A percentile compares a stretch with the other conserved stretches of the same genome.
These are phyloP conservation scores for Alternaria sp. DNA, from an alignment of 2,329 filamentous ascomycete genomes.

Conservation along the genomic window DNA sequence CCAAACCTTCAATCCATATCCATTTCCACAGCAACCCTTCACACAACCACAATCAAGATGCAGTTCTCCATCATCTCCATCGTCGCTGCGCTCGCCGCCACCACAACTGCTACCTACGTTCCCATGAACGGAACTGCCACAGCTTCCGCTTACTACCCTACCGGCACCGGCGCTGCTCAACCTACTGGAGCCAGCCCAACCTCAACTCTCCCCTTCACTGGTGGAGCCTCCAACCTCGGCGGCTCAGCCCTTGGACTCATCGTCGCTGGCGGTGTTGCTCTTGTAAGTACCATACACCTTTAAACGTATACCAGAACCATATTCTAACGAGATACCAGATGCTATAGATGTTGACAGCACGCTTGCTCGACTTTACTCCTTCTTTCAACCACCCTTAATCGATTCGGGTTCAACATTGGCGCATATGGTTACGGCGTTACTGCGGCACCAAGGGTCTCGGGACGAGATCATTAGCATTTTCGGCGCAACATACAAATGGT, in stretches of 20 bases:
- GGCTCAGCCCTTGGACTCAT: constrained; percentile 37
- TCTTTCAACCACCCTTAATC: constrained; percentile 4
- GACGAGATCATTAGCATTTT: background rate
- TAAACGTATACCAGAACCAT: background rate
- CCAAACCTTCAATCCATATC: background rate
- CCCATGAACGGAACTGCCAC: constrained; percentile 32
- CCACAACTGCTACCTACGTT: constrained; percentile 32
- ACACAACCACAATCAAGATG: constrained; percentile 29
- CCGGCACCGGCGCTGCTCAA: constrained; percentile 28
- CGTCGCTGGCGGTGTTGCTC: constrained; percentile 40
- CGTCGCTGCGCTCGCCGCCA: constrained; percentile 35
- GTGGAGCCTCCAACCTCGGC: constrained; percentile 32
- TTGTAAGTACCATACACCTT: constrained; percentile 23
- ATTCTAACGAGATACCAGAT: constrained; percentile 9
- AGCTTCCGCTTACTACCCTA: constrained; percentile 30
- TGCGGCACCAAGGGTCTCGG: background rate
- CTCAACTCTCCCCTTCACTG: constrained; percentile 33
- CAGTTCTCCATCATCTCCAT: constrained; percentile 40
- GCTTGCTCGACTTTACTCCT: background rate
- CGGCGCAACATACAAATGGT: constrained; percentile 4
- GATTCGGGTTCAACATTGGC: constrained; percentile 5
- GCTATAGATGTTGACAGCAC: constrained; percentile 7
- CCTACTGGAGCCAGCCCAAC: constrained; percentile 22
- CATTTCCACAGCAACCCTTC: background rate
- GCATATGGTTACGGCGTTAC: constrained; percentile 8